phyloP scores from a whole-genome alignment of 2,329 filamentous ascomycete genomes.

The Alternaria sp. region DNA sequence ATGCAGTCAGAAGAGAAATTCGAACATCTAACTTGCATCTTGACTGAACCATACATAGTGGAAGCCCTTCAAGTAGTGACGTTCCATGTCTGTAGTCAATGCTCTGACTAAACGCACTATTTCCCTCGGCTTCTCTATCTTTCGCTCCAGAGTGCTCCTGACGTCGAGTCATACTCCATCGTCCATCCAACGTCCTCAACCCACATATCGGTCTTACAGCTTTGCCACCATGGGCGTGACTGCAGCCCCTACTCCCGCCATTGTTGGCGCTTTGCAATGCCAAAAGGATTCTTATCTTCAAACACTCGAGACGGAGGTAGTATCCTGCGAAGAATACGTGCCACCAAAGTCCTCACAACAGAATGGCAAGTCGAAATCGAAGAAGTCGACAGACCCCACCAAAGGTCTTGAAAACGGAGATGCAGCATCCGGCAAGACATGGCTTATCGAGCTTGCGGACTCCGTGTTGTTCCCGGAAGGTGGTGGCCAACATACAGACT shows the following conservation, averaged over 20 bases:
- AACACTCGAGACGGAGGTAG: slow-evolving; percentile 37
- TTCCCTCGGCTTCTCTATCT: slow-evolving; percentile 18
- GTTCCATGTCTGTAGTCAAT: slow-evolving; percentile 8
- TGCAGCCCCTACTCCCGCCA: slow-evolving; percentile 19
- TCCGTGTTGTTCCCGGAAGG: slow-evolving; percentile 44
- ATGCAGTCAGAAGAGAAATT: not conserved
- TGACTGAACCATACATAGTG: not conserved
- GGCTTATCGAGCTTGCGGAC: slow-evolving; percentile 40
- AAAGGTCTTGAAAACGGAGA: slow-evolving; percentile 19
- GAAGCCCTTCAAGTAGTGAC: not conserved
- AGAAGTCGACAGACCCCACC: slow-evolving; percentile 33
- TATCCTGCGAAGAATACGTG: slow-evolving; percentile 39
- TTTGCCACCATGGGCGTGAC: slow-evolving; percentile 23
- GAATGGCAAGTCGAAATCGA: slow-evolving; percentile 32
- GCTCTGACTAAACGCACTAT: slow-evolving; percentile 18
- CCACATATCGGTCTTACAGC: not conserved
- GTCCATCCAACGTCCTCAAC: not conserved
- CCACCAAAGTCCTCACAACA: slow-evolving; percentile 24
- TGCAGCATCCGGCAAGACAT: slow-evolving; percentile 24
- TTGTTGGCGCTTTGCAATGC: slow-evolving; percentile 41
- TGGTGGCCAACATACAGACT: slow-evolving; percentile 42
- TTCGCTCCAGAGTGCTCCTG: slow-evolving; percentile 8
- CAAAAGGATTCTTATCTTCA: slow-evolving; percentile 43
- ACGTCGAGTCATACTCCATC: slow-evolving; percentile 8
- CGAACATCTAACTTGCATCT: not conserved